These are phyloP conservation scores for Sideroxylon spinosum DNA, from an alignment of 179 eudicot species.

Conservation along the genomic window DNA sequence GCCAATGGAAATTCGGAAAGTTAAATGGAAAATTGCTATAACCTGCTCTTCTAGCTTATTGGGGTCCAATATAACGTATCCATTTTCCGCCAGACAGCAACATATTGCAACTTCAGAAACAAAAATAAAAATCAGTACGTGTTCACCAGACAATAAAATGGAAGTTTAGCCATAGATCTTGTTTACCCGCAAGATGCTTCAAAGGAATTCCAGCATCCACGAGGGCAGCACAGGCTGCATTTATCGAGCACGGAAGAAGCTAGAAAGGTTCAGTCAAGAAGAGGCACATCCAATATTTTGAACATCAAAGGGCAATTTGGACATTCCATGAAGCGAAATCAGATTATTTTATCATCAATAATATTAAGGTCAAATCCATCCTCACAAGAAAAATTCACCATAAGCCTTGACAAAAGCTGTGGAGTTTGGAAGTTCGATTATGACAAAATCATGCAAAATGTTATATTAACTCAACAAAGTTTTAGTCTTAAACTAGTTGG, in stretches of 20 bases:
- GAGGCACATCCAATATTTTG: neutral
- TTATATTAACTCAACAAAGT: no score
- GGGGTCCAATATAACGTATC: constrained; percentile 68
- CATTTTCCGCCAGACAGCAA: constrained; percentile 69
- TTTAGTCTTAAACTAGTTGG: no score
- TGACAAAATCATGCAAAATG: neutral
- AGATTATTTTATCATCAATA: neutral
- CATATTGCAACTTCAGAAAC: constrained; percentile 74
- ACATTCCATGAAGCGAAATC: neutral
- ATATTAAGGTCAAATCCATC: neutral
- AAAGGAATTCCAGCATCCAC: constrained; percentile 90
- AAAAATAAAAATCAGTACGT: constrained; percentile 8
- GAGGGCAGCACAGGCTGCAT: constrained; percentile 95
- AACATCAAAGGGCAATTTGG: neutral
- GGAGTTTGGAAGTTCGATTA: neutral
- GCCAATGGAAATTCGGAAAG: neutral
- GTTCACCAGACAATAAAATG: constrained; percentile 7
- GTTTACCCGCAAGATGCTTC: constrained; percentile 85
- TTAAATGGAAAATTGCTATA: neutral
- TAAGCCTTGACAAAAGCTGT: neutral
- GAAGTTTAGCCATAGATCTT: neutral
- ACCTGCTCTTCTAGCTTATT: constrained; percentile 83
- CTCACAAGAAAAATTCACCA: neutral
- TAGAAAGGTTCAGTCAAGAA: constrained; percentile 40
- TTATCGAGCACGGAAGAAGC: constrained; percentile 96